Conservation (phyloP, 768 basidiomycete genomes). For the Trametes maxima region DNA sequence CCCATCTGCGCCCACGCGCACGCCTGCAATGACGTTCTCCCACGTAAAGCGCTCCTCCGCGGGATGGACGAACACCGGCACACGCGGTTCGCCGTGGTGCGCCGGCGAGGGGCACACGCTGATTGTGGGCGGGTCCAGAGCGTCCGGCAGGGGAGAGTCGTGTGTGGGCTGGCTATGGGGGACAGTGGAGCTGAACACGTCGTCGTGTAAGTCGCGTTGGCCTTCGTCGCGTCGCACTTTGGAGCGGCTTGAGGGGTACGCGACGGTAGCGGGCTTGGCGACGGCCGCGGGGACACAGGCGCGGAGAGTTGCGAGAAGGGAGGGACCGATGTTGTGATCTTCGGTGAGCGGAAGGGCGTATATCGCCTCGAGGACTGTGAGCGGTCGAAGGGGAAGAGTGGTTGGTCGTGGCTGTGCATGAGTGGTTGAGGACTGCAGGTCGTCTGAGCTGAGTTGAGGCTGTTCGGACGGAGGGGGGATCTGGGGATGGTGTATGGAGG, state of each 20-base stretch:
- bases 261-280: slow-evolving; percentile 21
- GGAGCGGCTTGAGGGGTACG: slow-evolving; percentile 11
- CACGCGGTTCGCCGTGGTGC: slow-evolving; percentile 23
- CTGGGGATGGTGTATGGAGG: background rate
- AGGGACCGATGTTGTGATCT: slow-evolving; percentile 26
- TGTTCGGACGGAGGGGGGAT: background rate
- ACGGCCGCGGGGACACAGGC: slow-evolving; percentile 35
- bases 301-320: slow-evolving; percentile 31
- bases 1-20: slow-evolving; percentile 47
- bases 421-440: background rate
- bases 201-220: slow-evolving; percentile 11
- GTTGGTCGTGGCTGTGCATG: background rate
- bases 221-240: slow-evolving; percentile 19
- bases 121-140: slow-evolving; percentile 35
- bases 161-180: background rate
- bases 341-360: slow-evolving; percentile 38
- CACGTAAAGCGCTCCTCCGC: slow-evolving; percentile 68
- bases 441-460: background rate
- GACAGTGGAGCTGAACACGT: slow-evolving; percentile 9
- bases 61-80: slow-evolving; percentile 52
- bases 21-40: slow-evolving; percentile 57
- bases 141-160: background rate
- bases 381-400: background rate
- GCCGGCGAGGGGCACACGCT: slow-evolving; percentile 53
- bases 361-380: slow-evolving; percentile 24